Evolutionary conservation across 371 early-diverging fungal genomes (phyloP), one percentile per base, ranked within the genome.

Genomic region (Rhizomucor miehei): DNA sequence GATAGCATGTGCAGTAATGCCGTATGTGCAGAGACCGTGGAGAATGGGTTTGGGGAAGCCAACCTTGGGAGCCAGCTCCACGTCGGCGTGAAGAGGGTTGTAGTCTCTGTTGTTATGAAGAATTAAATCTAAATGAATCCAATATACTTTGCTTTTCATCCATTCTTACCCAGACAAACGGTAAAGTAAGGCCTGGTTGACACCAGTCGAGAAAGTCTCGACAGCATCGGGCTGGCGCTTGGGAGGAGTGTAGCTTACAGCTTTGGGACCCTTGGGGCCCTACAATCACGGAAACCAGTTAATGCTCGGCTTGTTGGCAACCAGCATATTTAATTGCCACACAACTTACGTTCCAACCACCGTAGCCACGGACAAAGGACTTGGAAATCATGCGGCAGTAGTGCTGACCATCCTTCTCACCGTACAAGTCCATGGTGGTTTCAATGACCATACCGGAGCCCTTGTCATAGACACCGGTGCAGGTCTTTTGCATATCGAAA

Each of bases 21-120:
- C 89, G 52, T 82, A 85, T 9, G 88, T 79, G 76, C 85, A 86
- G 29, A 89, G 79, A 37, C 88, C 87, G 57, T 87, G 85, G n/a
- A 89, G 67, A 62, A 89, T 85, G 39, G 88, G 85, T 29, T 76
- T 77, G 36, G 84, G 79, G 73, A 89, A 87, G 13, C 90, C 88
- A 38, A 88, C 72, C 14, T 52, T 60, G 37, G 81, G 84, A 6
- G 87, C 84, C 53, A 88, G 67, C 14, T 63, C 67, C 8, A 82
- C 79, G 60, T 88, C 90, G 23, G 72, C 72, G 63, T 89, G 90
- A 51, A 89, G 72, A 3, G 87, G 87, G 67, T 89, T 89, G 60
- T 84, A 89, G 57, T 89, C 89, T 23, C 55, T 50, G 35, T 9
- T 29, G 29, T 6, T 4, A 41, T 12, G 19, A 41, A 12, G 11